Conservation (phyloP, 1,284 basidiomycete species). For the Macrocystidia cucumis region DNA sequence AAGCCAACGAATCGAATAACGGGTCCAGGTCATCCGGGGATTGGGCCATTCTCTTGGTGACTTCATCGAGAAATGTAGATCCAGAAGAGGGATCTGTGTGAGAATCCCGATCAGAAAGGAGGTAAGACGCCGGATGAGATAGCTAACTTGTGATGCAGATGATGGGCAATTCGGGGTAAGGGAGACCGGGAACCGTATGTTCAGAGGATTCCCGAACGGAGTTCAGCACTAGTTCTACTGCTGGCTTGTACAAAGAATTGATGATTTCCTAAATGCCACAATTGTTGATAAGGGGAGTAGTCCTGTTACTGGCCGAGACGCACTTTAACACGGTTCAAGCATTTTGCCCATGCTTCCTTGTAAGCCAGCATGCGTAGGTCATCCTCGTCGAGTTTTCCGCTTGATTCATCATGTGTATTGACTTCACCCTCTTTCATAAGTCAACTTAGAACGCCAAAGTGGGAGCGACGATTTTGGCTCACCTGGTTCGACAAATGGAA, state of each 20-base stretch:
- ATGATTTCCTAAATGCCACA: slow-evolving; percentile 29
- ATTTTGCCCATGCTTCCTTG: slow-evolving; percentile 39
- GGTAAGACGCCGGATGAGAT: not conserved
- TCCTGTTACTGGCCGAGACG: slow-evolving; percentile 6
- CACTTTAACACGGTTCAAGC: slow-evolving; percentile 40
- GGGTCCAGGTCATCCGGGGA: slow-evolving; percentile 16
- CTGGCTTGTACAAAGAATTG: slow-evolving; percentile 32
- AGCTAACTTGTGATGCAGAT: slow-evolving; percentile 46
- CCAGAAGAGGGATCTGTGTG: slow-evolving; percentile 24
- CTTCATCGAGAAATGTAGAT: slow-evolving; percentile 35
- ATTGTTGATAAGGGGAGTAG: not conserved
- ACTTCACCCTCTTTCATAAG: slow-evolving; percentile 7
- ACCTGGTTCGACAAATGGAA: slow-evolving; percentile 22
- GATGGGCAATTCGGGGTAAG: slow-evolving; percentile 45
- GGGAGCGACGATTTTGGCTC: slow-evolving; percentile 12
- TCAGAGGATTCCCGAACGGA: slow-evolving; percentile 32
- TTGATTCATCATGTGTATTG: slow-evolving; percentile 28
- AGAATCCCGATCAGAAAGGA: slow-evolving; percentile 1
- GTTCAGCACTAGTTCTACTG: slow-evolving; percentile 30
- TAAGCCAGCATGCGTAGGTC: slow-evolving; percentile 39
- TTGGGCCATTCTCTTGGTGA: slow-evolving; percentile 28
- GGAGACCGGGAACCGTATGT: slow-evolving; percentile 34
- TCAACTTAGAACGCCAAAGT: not conserved
- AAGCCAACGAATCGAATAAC: slow-evolving; percentile 15
- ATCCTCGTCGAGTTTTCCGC: slow-evolving; percentile 29